Conservation (phyloP, 495 filamentous ascomycete species). For the Daldinia childiae region DNA sequence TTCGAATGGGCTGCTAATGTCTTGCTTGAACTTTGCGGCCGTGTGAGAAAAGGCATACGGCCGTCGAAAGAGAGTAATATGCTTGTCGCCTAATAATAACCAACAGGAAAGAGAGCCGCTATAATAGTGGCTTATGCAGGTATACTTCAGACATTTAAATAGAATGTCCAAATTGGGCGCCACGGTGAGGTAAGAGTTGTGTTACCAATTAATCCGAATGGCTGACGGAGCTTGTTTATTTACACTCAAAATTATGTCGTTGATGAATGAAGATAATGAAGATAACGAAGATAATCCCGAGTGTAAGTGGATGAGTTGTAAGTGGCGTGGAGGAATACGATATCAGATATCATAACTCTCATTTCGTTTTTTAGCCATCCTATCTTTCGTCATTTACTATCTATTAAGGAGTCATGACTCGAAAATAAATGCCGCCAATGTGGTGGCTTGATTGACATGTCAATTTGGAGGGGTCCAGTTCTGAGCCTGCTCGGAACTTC, state of each 20-base stretch:
- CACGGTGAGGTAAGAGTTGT: conserved; percentile 9
- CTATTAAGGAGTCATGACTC: conserved; percentile 5
- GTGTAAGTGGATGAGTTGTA: not conserved
- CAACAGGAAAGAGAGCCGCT: not conserved
- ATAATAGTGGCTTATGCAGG: not conserved
- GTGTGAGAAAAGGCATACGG: conserved; percentile 64
- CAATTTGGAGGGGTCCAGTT: conserved; percentile 19
- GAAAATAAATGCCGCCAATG: conserved; percentile 12
- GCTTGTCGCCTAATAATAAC: not conserved
- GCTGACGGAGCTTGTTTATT: conserved; percentile 4
- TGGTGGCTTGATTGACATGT: conserved; percentile 26
- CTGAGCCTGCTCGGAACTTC: conserved; percentile 4
- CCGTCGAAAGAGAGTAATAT: conserved; percentile 2
- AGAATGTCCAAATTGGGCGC: not conserved
- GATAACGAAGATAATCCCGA: not conserved
- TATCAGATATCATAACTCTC: conserved; percentile 33
- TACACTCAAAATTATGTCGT: not conserved
- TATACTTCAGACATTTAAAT: not conserved
- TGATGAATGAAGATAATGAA: not conserved
- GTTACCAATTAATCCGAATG: conserved; percentile 4
- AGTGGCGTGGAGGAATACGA: not conserved
- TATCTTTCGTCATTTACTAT: conserved; percentile 11
- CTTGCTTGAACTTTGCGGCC: conserved; percentile 68
- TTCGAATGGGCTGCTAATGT: conserved; percentile 75
- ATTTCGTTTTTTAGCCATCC: not conserved